Base-by-base conservation (phyloP, 306 rosid genomes). In the Trichosanthes cucumerina region DNA sequence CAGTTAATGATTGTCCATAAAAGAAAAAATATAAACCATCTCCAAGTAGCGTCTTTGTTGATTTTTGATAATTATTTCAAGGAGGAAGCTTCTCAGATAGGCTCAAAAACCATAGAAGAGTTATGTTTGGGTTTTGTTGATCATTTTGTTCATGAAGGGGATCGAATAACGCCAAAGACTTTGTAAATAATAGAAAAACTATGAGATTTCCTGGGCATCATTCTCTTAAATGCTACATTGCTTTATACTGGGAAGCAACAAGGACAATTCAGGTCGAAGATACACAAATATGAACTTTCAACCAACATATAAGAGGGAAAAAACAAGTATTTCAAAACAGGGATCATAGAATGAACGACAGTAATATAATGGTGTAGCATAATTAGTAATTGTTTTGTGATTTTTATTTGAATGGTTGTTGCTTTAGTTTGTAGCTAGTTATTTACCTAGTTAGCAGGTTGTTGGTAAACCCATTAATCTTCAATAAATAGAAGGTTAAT, bases 231-330 rank as follows among this genome's bases (percentile, higher is more conserved):
- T 23, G 31, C 64, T 24, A 58, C 15, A 0, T 3, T 58, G 64
- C 64, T 10, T 9, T 3, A 94, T 81, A 86, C 98, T 91, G 93
- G 84, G 16, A 28, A 44, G 38, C 15, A 41, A 76, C 13, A 50
- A 54, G 12, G 36, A 66, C 5, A 64, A 75, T 2, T 24, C 7
- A 19, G 21, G 34, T n/a, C n/a, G 0, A 79, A 21, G 76, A 53
- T 26, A n/a, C 21, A 74, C 53, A 60, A 34, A 38, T 60, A 74
- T 66, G 31, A 79, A 50, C 36, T 46, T 46, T 79, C 9, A 34
- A 88, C 81, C 71, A 50, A 84, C 66, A 53, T 52, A 47, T 75
- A 9, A 13, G 57, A 78, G 58, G 54, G 3, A 38, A 19, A 12
- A 12, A 71, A 70, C 9, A 2, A 71, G 26, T 24, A 47, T 50